These are phyloP conservation scores for Colletotrichum salicis DNA, from an alignment of 2,329 filamentous ascomycete species.

Conservation along the genomic window DNA sequence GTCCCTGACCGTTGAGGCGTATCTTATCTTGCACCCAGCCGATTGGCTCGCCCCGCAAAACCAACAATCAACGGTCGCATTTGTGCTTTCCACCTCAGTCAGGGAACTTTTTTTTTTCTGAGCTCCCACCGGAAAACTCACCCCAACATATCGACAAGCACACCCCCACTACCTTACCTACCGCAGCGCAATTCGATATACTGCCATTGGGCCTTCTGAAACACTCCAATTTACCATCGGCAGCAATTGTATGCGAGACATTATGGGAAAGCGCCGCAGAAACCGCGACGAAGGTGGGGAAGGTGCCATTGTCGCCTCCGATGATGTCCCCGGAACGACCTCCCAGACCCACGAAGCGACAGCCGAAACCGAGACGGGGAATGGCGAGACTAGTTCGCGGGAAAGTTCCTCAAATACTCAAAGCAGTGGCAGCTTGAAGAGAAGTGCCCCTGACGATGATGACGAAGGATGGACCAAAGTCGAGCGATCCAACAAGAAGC, in stretches of 20 bases:
- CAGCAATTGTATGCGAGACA: not conserved
- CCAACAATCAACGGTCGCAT: not conserved
- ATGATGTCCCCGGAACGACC: not conserved
- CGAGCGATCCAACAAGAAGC: conserved; percentile 64
- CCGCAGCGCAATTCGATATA: not conserved
- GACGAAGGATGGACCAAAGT: conserved; percentile 66
- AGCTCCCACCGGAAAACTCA: not conserved
- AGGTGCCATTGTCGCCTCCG: conserved; percentile 14
- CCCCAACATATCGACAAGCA: not conserved
- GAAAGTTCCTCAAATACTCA: conserved; percentile 37
- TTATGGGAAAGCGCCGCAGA: conserved; percentile 25
- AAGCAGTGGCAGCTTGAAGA: conserved; percentile 58
- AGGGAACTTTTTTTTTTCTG: conserved; percentile 8
- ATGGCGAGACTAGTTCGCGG: not conserved
- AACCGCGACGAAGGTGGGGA: conserved; percentile 27
- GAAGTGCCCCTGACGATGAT: conserved; percentile 54
- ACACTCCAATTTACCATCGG: not conserved
- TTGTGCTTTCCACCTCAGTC: not conserved
- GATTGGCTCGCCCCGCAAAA: not conserved
- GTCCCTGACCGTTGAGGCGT: not conserved
- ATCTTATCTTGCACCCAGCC: not conserved
- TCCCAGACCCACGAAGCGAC: not conserved
- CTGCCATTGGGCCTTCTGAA: not conserved
- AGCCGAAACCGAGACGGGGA: not conserved
- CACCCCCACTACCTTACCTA: not conserved